Evolutionary conservation across 805 yeast species (phyloP).

Genomic region (Yarrowia keelungensis): DNA sequence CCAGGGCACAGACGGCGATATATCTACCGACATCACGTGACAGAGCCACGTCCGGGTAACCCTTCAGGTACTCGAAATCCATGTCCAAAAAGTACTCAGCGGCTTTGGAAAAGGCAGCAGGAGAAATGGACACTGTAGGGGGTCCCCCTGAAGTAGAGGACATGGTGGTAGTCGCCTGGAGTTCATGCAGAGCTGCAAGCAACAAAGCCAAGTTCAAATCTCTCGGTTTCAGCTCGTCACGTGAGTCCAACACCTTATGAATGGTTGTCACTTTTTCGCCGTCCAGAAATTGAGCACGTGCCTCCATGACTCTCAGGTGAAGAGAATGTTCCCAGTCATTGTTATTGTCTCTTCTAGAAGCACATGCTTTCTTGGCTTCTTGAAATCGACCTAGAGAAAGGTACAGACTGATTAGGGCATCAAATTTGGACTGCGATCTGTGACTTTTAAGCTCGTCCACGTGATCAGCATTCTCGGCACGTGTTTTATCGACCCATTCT

Average conservation of each 20-base stretch:
- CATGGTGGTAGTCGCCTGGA: constrained; percentile 17
- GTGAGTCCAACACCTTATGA: constrained; percentile 20
- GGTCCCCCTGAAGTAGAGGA: background rate
- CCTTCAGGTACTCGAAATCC: constrained; percentile 20
- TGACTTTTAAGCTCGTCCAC: constrained; percentile 15
- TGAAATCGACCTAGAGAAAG: constrained; percentile 1
- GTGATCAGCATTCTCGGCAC: background rate
- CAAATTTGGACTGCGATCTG: constrained; percentile 1
- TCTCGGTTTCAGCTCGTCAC: constrained; percentile 8
- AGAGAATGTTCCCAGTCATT: constrained; percentile 34
- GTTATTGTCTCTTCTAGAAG: constrained; percentile 16
- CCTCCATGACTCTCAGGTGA: constrained; percentile 33
- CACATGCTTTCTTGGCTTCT: constrained; percentile 28
- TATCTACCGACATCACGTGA: constrained; percentile 3
- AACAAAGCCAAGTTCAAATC: constrained; percentile 19
- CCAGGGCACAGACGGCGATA: constrained; percentile 23
- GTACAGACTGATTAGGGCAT: background rate
- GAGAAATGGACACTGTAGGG: constrained; percentile 7
- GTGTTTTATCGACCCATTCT: constrained; percentile 5
- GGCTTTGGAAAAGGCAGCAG: constrained; percentile 15
- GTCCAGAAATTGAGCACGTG: constrained; percentile 11
- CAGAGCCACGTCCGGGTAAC: constrained; percentile 7
- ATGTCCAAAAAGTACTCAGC: constrained; percentile 30
- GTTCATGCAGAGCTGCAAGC: constrained; percentile 17
- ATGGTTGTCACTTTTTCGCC: constrained; percentile 27